Conservation (phyloP, 306 rosid species). For the Hippophae gyantsensis region DNA sequence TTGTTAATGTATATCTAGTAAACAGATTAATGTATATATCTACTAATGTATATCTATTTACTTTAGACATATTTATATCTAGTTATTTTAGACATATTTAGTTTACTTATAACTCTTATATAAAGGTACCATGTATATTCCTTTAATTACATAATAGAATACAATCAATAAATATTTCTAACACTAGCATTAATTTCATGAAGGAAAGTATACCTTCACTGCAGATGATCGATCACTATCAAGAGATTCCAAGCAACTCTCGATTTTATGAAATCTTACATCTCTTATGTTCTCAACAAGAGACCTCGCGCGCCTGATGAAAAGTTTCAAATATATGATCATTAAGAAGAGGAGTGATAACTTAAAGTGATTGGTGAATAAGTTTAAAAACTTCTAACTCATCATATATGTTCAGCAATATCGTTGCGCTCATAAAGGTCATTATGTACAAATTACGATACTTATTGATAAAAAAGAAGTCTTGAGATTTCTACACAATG, state of each 20-base stretch:
- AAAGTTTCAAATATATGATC: neutral
- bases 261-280: constrained; percentile 89
- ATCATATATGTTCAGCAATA: constrained; percentile 73
- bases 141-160: too few species aligned
- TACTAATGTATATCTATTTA: too few species aligned
- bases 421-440: constrained; percentile 50
- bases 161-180: too few species aligned
- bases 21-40: too few species aligned
- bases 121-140: too few species aligned
- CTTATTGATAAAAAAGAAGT: constrained; percentile 73
- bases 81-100: too few species aligned
- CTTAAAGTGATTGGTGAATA: constrained; percentile 3
- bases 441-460: constrained; percentile 11
- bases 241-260: constrained; percentile 75
- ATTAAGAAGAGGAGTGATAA: too few species aligned
- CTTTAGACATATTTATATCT: too few species aligned
- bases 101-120: too few species aligned
- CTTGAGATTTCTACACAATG: constrained; percentile 91
- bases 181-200: too few species aligned
- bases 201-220: constrained; percentile 65
- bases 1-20: too few species aligned
- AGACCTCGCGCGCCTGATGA: constrained; percentile 73
- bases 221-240: constrained; percentile 78
- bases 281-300: constrained; percentile 80
- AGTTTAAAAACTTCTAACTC: constrained; percentile 30